Conservation (phyloP, 2,329 filamentous ascomycete species). For the Colletotrichum trifolii region DNA sequence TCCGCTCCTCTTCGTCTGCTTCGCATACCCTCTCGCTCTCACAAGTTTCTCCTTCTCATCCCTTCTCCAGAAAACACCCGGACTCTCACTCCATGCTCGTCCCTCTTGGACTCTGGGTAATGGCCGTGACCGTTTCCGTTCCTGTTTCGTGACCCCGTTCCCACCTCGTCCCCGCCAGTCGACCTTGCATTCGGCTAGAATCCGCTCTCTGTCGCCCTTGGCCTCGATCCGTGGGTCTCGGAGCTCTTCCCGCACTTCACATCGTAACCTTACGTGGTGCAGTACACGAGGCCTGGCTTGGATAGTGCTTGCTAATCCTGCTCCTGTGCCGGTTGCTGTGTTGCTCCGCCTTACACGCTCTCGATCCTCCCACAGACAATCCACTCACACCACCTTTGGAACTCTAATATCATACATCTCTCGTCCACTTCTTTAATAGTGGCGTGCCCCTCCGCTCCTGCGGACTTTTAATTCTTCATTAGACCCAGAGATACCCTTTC, state of each 20-base stretch:
- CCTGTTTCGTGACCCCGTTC: conserved; percentile 37
- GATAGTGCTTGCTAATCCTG: conserved; percentile 32
- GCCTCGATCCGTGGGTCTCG: conserved; percentile 26
- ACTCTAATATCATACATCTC: conserved; percentile 31
- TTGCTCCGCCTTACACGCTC: conserved; percentile 23
- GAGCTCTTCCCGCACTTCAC: conserved; percentile 29
- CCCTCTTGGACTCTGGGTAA: conserved; percentile 37
- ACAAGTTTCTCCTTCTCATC: conserved; percentile 31
- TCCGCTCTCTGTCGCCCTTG: conserved; percentile 28
- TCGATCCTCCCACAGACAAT: conserved; percentile 36
- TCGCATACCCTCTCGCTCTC: conserved; percentile 31
- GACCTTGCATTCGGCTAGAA: conserved; percentile 31
- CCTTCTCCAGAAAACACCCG: conserved; percentile 36
- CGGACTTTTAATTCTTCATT: conserved; percentile 24
- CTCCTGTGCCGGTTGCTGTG: not conserved
- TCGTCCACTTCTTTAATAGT: conserved; percentile 33
- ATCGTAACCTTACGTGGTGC: conserved; percentile 16
- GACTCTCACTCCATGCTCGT: conserved; percentile 36
- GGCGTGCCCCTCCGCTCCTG: conserved; percentile 25
- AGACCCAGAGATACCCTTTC: conserved; percentile 31
- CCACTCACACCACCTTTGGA: conserved; percentile 28
- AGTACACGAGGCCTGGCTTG: not conserved
- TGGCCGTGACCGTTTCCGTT: conserved; percentile 38
- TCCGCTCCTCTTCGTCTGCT: conserved; percentile 32
- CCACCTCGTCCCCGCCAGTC: conserved; percentile 23